Conservation (phyloP, 108 stramenopile species). For the Pseudonitzschia pungens region DNA sequence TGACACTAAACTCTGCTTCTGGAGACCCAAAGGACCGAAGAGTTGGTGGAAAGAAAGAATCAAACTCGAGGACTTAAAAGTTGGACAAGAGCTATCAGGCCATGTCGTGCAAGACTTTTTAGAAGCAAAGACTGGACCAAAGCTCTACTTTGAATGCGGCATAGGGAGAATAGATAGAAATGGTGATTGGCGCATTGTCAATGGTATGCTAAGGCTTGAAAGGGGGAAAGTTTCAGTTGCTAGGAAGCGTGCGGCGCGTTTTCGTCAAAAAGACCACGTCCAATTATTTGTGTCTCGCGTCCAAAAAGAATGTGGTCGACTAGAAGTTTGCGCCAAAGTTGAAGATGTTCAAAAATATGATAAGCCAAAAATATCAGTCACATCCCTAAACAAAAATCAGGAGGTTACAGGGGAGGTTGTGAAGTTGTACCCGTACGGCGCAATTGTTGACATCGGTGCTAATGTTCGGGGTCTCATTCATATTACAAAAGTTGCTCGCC, state of each 20-base stretch:
- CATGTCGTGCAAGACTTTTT: conserved; percentile 54
- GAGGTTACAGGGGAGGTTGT: conserved; percentile 52
- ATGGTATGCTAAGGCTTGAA: conserved; percentile 67
- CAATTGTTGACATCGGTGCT: conserved; percentile 73
- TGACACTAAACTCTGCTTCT: conserved; percentile 25
- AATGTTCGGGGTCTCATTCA: conserved; percentile 77
- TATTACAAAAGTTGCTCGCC: conserved; percentile 60
- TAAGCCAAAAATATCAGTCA: conserved; percentile 43
- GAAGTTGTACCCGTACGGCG: conserved; percentile 64
- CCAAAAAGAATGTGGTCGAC: conserved; percentile 45
- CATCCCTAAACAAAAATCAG: conserved; percentile 40
- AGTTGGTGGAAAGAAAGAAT: conserved; percentile 58
- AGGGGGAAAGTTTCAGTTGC: conserved; percentile 54
- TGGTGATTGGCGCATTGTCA: conserved; percentile 62
- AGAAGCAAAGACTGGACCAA: conserved; percentile 71
- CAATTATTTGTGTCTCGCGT: conserved; percentile 66
- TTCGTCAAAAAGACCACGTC: conserved; percentile 40
- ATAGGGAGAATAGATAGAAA: conserved; percentile 24
- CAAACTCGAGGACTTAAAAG: conserved; percentile 45
- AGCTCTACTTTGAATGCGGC: conserved; percentile 75
- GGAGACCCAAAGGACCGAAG: conserved; percentile 8
- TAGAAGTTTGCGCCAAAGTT: conserved; percentile 60
- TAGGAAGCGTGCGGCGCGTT: conserved; percentile 48
- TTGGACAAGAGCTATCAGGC: conserved; percentile 68
- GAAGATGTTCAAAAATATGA: conserved; percentile 39